phyloP scores from a whole-genome alignment of 495 filamentous ascomycete species.

The Aspergillus incahuasiensis region DNA sequence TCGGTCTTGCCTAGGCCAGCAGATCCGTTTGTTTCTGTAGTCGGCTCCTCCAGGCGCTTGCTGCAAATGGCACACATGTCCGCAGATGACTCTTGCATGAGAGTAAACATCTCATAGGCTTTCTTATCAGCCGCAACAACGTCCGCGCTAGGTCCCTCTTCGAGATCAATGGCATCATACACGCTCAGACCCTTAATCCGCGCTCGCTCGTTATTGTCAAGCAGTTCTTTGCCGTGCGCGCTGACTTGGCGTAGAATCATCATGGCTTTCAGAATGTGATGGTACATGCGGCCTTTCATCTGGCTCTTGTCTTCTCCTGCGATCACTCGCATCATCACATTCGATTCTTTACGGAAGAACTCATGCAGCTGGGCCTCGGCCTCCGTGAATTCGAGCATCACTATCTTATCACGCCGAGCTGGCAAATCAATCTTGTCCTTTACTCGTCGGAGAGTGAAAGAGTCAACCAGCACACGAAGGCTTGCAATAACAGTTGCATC shows the following conservation, averaged over 20 bases:
- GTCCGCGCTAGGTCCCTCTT: constrained; percentile 63
- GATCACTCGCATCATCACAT: constrained; percentile 55
- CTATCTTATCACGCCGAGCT: constrained; percentile 62
- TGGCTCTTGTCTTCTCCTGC: constrained; percentile 49
- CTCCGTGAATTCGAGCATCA: constrained; percentile 54
- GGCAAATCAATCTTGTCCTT: constrained; percentile 90
- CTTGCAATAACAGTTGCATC: constrained; percentile 78
- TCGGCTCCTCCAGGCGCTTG: constrained; percentile 50
- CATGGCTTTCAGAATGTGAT: constrained; percentile 85
- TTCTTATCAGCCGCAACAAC: constrained; percentile 54
- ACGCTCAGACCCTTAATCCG: constrained; percentile 71
- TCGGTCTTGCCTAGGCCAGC: constrained; percentile 42
- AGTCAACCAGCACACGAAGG: constrained; percentile 86
- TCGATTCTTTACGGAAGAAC: constrained; percentile 59
- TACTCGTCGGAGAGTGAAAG: constrained; percentile 82
- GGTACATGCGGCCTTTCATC: constrained; percentile 77
- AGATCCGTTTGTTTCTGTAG: constrained; percentile 36
- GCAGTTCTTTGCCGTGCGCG: constrained; percentile 84
- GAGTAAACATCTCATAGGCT: constrained; percentile 74
- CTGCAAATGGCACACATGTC: constrained; percentile 67
- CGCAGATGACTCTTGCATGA: constrained; percentile 72
- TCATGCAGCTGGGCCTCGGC: constrained; percentile 54
- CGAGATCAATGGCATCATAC: constrained; percentile 80
- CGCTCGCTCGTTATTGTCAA: constrained; percentile 75
- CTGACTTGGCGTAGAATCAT: constrained; percentile 85